These are phyloP conservation scores for Nakaseomyces kungkrabaensis DNA, from an alignment of 1,139 yeast genomes.

Conservation along the genomic window DNA sequence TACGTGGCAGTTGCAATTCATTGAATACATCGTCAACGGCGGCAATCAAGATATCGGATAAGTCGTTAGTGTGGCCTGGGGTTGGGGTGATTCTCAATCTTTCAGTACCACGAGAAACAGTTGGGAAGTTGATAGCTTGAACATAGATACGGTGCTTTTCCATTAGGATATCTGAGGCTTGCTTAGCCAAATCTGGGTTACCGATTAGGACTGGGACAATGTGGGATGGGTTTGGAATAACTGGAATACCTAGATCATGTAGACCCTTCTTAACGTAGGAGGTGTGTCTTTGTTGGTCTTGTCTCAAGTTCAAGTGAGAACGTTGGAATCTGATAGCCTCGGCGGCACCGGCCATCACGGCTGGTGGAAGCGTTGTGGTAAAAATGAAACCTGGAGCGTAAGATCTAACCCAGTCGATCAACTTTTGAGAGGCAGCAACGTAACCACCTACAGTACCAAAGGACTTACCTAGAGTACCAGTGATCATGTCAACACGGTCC, in stretches of 20 bases:
- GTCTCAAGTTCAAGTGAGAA: conserved; percentile 64
- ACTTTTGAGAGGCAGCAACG: conserved; percentile 74
- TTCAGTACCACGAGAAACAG: conserved; percentile 93
- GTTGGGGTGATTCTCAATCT: conserved; percentile 95
- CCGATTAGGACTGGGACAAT: conserved; percentile 94
- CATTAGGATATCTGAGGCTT: conserved; percentile 81
- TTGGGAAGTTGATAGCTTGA: conserved; percentile 97
- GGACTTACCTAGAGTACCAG: conserved; percentile 96
- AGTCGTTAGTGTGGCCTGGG: conserved; percentile 81
- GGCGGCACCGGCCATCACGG: conserved; percentile 93
- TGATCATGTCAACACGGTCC: conserved; percentile 90
- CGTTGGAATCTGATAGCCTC: conserved; percentile 83
- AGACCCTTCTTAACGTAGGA: conserved; percentile 72
- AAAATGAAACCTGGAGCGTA: conserved; percentile 96
- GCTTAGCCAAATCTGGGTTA: conserved; percentile 84
- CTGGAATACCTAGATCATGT: conserved; percentile 73
- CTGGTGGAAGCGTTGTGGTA: conserved; percentile 93
- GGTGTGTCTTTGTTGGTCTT: conserved; percentile 77
- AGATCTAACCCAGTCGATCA: conserved; percentile 93
- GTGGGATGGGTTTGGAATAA: conserved; percentile 94
- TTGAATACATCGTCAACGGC: conserved; percentile 77
- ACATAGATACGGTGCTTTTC: conserved; percentile 82
- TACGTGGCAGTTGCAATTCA: conserved; percentile 65
- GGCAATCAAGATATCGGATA: conserved; percentile 63
- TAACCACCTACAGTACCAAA: conserved; percentile 97